Conservation (phyloP, 176 grass and related monocot species). For the Puya raimondii region DNA sequence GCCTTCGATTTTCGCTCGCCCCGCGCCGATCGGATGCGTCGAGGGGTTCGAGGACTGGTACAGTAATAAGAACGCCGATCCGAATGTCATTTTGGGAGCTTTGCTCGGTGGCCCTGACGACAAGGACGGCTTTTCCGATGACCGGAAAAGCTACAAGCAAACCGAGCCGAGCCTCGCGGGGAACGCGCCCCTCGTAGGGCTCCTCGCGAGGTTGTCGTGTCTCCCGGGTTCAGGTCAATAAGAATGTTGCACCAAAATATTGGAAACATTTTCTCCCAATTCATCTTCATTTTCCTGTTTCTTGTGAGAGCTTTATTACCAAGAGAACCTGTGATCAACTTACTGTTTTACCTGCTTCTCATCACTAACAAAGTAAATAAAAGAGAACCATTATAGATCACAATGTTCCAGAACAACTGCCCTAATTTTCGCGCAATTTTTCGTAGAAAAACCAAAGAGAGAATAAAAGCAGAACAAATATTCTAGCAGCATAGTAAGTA, state of each 20-base stretch:
- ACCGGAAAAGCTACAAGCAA: constrained; percentile 49
- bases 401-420: background rate
- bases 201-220: constrained; percentile 44
- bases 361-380: background rate
- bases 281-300: background rate
- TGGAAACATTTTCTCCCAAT: background rate
- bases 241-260: background rate
- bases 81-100: constrained; percentile 53
- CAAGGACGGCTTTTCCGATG: constrained; percentile 37
- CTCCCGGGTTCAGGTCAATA: background rate
- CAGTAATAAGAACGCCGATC: constrained; percentile 33
- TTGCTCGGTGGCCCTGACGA: constrained; percentile 62
- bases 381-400: background rate
- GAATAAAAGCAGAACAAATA: background rate
- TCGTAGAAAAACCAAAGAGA: background rate
- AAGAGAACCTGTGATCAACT: background rate
- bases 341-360: background rate
- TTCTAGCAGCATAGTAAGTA: background rate
- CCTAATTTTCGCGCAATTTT: background rate
- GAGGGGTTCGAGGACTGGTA: constrained; percentile 57
- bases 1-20: constrained; percentile 47
- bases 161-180: constrained; percentile 44
- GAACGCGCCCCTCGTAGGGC: constrained; percentile 47
- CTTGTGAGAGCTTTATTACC: background rate
- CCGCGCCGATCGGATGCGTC: constrained; percentile 45